Evolutionary conservation across 345 rosid genomes (phyloP), one percentile per base, ranked within the genome.

Genomic region (Corchorus olitorius): DNA sequence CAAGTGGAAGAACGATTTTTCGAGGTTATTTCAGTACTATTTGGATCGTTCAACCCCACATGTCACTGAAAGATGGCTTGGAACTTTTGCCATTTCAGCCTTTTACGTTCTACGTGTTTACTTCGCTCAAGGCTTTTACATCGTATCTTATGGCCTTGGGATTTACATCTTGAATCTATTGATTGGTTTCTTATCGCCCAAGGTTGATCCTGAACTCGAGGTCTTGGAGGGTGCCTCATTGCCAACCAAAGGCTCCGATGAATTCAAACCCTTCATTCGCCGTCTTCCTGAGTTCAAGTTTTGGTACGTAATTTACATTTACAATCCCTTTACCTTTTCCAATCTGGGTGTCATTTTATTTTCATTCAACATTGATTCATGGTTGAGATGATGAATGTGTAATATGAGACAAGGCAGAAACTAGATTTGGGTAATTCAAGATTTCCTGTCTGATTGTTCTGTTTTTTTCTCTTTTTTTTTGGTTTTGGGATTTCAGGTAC

Each of bases 31-130:
- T 52, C 93, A 81, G 84, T 80, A 82, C 75, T 90, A 84, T 74
- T 65, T 90, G 71, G 93, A 90, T 61, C 77, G 84, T 16, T 90
- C 93, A 35, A 85, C 89, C 17, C 89, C 91, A 54, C 87, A 82
- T 7, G 65, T 87, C 0, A 15, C 53, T 49, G 69, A 81, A 65
- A 84, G 93, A 76, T 87, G 88, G 87, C 64, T 87, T 17, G 88
- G 88, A 59, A 85, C 86, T 62, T 73, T 83, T 13, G 84, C 65
- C 5, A 81, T 67, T 14, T 83, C 83, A 0, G 77, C 67, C 4
- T 70, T 85, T 75, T 87, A 84, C 52, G 69, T 77, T 76, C 63
- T 85, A 67, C 84, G 87, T n/a, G 83, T 83, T 75, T 87, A 80
- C 75, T 68, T 15, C 70, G 65, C 70, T 64, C 81, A 78, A 75